phyloP scores from a whole-genome alignment of 192 early-diverging fungal genomes.

The Spinellus fusiger region DNA sequence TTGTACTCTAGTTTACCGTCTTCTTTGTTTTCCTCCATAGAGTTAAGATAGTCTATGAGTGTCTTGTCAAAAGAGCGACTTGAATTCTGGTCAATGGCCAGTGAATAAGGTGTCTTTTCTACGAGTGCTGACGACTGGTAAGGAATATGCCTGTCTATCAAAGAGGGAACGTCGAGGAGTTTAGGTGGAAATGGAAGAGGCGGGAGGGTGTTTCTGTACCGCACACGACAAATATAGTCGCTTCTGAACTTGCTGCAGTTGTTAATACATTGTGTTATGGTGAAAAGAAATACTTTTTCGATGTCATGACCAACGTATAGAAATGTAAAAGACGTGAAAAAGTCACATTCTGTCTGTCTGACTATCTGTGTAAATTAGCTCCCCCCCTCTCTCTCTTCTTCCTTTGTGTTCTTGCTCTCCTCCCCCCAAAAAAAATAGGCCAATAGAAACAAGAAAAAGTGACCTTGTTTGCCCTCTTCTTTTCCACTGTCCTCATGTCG shows the following conservation, averaged over 20 bases:
- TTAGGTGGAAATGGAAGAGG: constrained; percentile 44
- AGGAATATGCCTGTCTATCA: constrained; percentile 37
- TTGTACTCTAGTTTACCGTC: constrained; percentile 14
- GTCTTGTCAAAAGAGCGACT: constrained; percentile 42
- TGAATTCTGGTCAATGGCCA: constrained; percentile 37
- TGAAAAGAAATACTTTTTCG: background rate
- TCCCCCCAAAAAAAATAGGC: too few species aligned
- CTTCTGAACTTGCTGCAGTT: constrained; percentile 17
- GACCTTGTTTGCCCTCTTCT: background rate
- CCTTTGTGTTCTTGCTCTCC: too few species aligned
- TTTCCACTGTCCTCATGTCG: background rate
- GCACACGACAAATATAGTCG: constrained; percentile 37
- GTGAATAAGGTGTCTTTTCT: constrained; percentile 37
- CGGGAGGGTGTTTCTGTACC: constrained; percentile 46
- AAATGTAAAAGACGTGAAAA: background rate
- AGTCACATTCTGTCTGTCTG: background rate
- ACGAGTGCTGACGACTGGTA: constrained; percentile 38
- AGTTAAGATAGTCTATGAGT: constrained; percentile 39
- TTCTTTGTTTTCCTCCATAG: constrained; percentile 30
- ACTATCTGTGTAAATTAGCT: too few species aligned
- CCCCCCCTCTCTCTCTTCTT: too few species aligned
- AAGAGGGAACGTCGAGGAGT: constrained; percentile 35
- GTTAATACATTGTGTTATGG: background rate
- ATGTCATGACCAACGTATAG: background rate
- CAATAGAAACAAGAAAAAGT: background rate